Conservation (phyloP, 345 rosid genomes). For the Leavenworthia alabamica region DNA sequence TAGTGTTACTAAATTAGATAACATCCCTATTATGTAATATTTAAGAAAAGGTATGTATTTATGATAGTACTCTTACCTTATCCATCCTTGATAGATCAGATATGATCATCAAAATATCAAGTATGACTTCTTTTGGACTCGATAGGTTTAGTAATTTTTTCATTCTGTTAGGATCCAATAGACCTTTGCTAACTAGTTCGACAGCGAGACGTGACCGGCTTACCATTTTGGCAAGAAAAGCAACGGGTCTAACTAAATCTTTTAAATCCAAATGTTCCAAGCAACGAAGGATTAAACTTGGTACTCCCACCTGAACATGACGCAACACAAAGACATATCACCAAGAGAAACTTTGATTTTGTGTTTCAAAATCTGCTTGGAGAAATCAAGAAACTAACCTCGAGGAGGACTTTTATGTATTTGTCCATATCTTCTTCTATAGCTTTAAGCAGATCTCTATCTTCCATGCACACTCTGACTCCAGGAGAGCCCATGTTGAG, state of each 20-base stretch:
- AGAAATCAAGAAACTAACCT: slow-evolving; percentile 44
- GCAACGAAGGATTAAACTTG: slow-evolving; percentile 56
- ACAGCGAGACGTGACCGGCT: slow-evolving; percentile 70
- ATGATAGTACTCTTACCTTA: slow-evolving; percentile 49
- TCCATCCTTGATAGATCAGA: slow-evolving; percentile 96
- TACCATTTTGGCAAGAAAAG: slow-evolving; percentile 87
- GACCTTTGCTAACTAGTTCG: slow-evolving; percentile 77
- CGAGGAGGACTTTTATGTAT: slow-evolving; percentile 69
- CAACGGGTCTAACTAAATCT: slow-evolving; percentile 80
- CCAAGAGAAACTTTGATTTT: no score
- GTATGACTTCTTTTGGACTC: slow-evolving; percentile 69
- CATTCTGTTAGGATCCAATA: slow-evolving; percentile 70
- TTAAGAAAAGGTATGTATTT: neutral
- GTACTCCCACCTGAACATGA: slow-evolving; percentile 73
- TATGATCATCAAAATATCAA: slow-evolving; percentile 81
- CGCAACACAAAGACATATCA: slow-evolving; percentile 4
- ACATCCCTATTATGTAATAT: no score
- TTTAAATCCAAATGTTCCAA: slow-evolving; percentile 74
- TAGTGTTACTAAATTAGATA: neutral
- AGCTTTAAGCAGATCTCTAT: slow-evolving; percentile 63
- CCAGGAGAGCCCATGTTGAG: slow-evolving; percentile 86
- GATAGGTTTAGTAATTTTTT: slow-evolving; percentile 61
- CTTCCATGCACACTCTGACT: slow-evolving; percentile 70
- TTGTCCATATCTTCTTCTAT: slow-evolving; percentile 88
- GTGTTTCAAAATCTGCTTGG: no score